Conservation (phyloP, 2,329 filamentous ascomycete genomes). For the Didymella exigua region DNA sequence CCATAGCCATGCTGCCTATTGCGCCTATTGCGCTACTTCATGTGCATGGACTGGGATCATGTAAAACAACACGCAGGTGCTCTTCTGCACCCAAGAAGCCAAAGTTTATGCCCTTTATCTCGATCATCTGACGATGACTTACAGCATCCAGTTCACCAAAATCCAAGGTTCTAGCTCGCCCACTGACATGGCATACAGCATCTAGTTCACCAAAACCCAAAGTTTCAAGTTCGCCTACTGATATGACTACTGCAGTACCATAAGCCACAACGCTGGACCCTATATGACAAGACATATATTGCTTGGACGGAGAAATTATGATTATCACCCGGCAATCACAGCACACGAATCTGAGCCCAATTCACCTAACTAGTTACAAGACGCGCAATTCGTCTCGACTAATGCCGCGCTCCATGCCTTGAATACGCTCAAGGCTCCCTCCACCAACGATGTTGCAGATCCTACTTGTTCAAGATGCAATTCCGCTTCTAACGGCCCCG, state of each 20-base stretch:
- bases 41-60: no score
- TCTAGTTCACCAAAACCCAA: neutral
- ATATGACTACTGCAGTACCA: neutral
- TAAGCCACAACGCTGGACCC: neutral
- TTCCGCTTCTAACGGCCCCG: constrained; percentile 6
- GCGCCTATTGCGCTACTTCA: neutral
- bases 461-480: constrained; percentile 9
- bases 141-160: neutral
- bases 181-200: neutral
- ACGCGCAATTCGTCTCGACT: neutral
- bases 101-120: neutral
- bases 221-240: neutral
- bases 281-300: neutral
- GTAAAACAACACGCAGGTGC: neutral
- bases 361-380: neutral
- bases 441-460: constrained; percentile 8
- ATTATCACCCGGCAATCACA: neutral
- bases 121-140: neutral
- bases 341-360: neutral
- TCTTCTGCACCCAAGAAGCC: neutral
- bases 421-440: neutral
- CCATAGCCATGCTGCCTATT: neutral
- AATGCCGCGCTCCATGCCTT: neutral
- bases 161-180: neutral
- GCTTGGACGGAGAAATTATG: neutral